A percentile compares a stretch with the other conserved stretches of the same genome.
These are phyloP conservation scores for Pseudogymnoascus sp. DNA, from an alignment of 2,329 filamentous ascomycete genomes.

Conservation along the genomic window DNA sequence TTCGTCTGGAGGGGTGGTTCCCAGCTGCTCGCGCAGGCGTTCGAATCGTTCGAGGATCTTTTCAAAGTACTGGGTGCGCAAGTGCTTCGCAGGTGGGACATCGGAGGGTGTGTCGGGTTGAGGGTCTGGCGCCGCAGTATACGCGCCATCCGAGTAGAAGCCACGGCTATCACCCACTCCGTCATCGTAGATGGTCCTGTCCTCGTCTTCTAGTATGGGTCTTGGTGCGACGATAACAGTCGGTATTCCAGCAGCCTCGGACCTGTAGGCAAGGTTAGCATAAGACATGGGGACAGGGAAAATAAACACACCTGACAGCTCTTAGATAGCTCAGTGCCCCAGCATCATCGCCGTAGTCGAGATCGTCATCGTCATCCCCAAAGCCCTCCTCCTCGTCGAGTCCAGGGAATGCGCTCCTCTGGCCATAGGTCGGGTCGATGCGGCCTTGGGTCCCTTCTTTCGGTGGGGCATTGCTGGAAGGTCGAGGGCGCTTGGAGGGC, in stretches of 20 bases:
- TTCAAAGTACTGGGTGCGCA: slow-evolving; percentile 47
- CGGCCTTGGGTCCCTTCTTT: slow-evolving; percentile 21
- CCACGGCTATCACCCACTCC: slow-evolving; percentile 49
- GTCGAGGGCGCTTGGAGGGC: not conserved
- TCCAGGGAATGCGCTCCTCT: slow-evolving; percentile 64
- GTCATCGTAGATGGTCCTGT: slow-evolving; percentile 41
- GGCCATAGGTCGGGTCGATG: slow-evolving; percentile 59
- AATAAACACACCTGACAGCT: slow-evolving; percentile 56
- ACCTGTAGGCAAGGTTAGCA: slow-evolving; percentile 44
- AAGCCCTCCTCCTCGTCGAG: slow-evolving; percentile 38
- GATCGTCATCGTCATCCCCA: slow-evolving; percentile 37
- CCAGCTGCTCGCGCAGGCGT: slow-evolving; percentile 55
- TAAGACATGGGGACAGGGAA: not conserved
- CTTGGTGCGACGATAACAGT: slow-evolving; percentile 60
- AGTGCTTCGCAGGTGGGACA: not conserved
- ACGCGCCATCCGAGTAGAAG: slow-evolving; percentile 72
- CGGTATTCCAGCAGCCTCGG: slow-evolving; percentile 68
- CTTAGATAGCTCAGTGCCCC: slow-evolving; percentile 57
- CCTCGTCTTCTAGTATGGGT: slow-evolving; percentile 30
- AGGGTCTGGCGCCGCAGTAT: slow-evolving; percentile 51
- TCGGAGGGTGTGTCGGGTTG: not conserved
- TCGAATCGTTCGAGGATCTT: slow-evolving; percentile 59
- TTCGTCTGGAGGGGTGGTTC: slow-evolving; percentile 44
- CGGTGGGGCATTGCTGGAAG: not conserved
- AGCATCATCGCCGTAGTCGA: slow-evolving; percentile 61